Conservation (phyloP, 208 protist genomes). For the Acanthamoeba culbertsoni region DNA sequence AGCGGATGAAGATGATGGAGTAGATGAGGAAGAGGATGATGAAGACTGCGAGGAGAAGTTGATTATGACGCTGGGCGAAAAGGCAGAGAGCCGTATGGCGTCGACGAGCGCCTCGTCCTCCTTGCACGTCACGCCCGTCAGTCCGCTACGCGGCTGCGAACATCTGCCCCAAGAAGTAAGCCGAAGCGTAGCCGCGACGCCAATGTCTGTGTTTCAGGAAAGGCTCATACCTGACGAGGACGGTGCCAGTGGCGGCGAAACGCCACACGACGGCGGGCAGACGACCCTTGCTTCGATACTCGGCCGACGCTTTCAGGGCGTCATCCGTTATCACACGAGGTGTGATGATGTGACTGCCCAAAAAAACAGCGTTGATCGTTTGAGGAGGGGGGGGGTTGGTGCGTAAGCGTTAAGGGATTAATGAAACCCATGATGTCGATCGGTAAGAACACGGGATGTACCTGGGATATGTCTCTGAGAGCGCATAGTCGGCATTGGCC, state of each 20-base stretch:
- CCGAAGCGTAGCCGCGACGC: neutral
- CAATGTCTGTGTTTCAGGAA: neutral
- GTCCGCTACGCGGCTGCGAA: conserved; percentile 64
- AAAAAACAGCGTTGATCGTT: neutral
- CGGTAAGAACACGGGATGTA: neutral
- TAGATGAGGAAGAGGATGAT: neutral
- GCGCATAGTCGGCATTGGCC: neutral
- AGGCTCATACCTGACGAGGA: neutral
- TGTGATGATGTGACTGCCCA: neutral
- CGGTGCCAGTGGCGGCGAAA: neutral
- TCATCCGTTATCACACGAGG: neutral
- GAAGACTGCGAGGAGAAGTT: neutral
- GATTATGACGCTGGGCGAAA: neutral
- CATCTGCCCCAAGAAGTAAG: neutral
- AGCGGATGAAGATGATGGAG: neutral
- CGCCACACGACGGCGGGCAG: conserved; percentile 64
- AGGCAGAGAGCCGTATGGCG: neutral
- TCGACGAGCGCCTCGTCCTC: conserved; percentile 48
- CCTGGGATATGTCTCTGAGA: conserved; percentile 60
- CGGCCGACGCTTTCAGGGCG: neutral
- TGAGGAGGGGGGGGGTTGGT: too few relatives aligned
- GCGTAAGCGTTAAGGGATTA: neutral
- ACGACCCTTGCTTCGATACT: conserved; percentile 71
- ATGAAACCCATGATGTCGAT: neutral
- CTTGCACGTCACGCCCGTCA: conserved; percentile 25